Evolutionary conservation across 352 stramenopile species (phyloP).

Genomic region (Blastocystis sp.): DNA sequence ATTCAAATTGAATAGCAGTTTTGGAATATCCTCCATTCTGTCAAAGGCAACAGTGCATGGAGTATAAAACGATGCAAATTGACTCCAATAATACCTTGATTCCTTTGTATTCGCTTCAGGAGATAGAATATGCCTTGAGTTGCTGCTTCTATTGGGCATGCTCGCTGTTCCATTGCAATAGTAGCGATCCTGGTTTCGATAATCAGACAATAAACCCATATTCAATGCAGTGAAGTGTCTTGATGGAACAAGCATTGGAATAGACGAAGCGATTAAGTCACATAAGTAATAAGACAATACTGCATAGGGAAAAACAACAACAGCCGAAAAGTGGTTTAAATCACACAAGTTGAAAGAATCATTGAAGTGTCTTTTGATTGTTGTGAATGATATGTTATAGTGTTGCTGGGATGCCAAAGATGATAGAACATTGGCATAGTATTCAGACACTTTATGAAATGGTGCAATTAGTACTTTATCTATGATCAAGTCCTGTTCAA

Average conservation of each 20-base stretch:
- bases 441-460: background rate
- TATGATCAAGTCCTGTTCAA: background rate
- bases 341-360: background rate
- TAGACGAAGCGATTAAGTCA: background rate
- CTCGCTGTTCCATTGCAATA: background rate
- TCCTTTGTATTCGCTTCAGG: background rate
- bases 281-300: conserved; percentile 47
- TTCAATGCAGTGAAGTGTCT: background rate
- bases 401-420: background rate
- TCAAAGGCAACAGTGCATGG: conserved; percentile 23
- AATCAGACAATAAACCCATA: background rate
- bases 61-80: conserved; percentile 40
- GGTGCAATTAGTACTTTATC: conserved; percentile 1
- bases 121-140: background rate
- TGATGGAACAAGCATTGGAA: conserved; percentile 53
- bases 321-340: background rate
- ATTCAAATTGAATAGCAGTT: background rate
- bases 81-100: conserved; percentile 18
- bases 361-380: background rate
- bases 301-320: conserved; percentile 59
- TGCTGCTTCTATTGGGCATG: background rate
- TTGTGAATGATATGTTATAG: background rate
- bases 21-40: background rate
- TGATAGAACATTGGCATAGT: background rate
- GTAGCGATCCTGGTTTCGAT: background rate